phyloP scores from a whole-genome alignment of 2,329 filamentous ascomycete species.

The Triangularia verruculosa region DNA sequence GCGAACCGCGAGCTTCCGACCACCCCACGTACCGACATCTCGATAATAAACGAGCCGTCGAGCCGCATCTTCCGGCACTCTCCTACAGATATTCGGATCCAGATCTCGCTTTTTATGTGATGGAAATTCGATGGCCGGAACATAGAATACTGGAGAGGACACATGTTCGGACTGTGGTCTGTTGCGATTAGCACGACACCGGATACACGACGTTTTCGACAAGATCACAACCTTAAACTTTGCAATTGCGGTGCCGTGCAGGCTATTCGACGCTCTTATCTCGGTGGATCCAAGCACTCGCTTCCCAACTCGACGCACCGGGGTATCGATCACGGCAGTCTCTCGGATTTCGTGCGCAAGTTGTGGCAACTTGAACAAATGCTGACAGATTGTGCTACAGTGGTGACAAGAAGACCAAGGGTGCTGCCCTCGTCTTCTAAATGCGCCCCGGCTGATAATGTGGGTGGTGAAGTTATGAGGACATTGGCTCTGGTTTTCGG shows the following conservation, averaged over 20 bases:
- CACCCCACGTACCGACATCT: background rate
- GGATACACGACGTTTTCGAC: background rate
- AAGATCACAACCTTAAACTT: background rate
- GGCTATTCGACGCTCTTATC: no score
- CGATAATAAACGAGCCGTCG: background rate
- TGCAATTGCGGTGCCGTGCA: background rate
- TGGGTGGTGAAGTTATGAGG: slow-evolving; percentile 23
- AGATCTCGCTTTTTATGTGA: background rate
- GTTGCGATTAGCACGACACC: background rate
- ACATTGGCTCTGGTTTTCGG: slow-evolving; percentile 26
- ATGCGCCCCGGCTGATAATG: slow-evolving; percentile 38
- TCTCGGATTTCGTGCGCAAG: background rate
- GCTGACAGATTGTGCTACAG: slow-evolving; percentile 52
- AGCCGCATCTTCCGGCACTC: background rate
- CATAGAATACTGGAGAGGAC: background rate
- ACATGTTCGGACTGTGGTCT: background rate
- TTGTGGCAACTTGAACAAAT: slow-evolving; percentile 19
- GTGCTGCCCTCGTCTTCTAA: slow-evolving; percentile 99
- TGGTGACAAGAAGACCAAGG: slow-evolving; percentile 99
- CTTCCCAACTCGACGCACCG: background rate
- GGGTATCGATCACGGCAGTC: slow-evolving; percentile 11
- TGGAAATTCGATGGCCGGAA: background rate
- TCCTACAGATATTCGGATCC: background rate
- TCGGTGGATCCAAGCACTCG: background rate
- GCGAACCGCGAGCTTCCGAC: background rate